A percentile compares a stretch with the other conserved stretches of the same genome.
Evolutionary conservation across 305 asterid species (phyloP).

Genomic region (Fraxinus angustifolia): DNA sequence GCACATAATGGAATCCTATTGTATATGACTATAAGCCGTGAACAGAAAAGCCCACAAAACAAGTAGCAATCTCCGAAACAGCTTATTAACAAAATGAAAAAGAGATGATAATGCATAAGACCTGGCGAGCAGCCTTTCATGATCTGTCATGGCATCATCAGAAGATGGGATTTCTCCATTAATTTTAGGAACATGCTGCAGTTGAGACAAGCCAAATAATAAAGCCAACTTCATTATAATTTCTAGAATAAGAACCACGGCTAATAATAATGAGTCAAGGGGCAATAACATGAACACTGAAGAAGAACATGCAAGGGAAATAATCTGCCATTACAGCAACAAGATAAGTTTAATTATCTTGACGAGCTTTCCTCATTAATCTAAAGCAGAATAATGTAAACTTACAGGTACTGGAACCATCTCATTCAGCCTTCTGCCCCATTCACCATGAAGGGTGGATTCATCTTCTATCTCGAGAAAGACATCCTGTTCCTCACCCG

Average conservation of each 20-base stretch:
- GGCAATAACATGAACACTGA: not conserved
- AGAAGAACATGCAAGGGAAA: not conserved
- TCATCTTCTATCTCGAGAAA: constrained; percentile 70
- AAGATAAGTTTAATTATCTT: not conserved
- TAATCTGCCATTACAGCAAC: not conserved
- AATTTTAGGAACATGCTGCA: constrained; percentile 87
- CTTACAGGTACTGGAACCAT: constrained; percentile 84
- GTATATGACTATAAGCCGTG: not conserved
- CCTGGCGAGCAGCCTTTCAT: constrained; percentile 78
- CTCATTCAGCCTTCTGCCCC: constrained; percentile 78
- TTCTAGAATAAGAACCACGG: not conserved
- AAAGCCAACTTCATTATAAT: constrained; percentile 10
- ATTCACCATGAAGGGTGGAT: constrained; percentile 74
- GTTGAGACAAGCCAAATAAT: constrained; percentile 16
- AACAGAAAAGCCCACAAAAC: not conserved
- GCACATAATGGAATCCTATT: not conserved
- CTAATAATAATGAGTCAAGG: not conserved
- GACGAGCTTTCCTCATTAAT: not conserved
- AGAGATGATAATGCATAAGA: constrained; percentile 22
- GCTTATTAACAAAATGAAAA: not conserved
- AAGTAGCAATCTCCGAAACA: not conserved
- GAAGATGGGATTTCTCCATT: constrained; percentile 87
- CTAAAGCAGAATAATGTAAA: constrained; percentile 9
- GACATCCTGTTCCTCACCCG: constrained; percentile 18
- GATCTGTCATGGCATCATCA: constrained; percentile 87